Evolutionary conservation across 805 yeast genomes (phyloP), one percentile per base, ranked within the genome.

Genomic region (Candida michaelii): DNA sequence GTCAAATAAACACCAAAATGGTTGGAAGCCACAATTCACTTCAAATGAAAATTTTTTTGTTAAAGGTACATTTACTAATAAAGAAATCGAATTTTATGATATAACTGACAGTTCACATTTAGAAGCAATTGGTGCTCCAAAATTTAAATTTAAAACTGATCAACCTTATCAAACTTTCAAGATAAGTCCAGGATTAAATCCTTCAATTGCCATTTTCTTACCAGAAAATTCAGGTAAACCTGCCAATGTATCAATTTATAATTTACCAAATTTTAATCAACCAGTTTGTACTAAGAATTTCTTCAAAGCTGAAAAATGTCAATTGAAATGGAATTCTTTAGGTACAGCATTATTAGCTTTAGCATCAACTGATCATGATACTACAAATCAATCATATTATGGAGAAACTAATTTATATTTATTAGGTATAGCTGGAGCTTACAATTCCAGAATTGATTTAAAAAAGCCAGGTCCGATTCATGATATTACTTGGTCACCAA

Each of bases 401-500:
- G 99, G 99, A 53, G 98, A 93, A 70, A 88, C 96, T 40, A 89
- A 91, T 47, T 73, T 93, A 53, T 93, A 91, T 61, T 65, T 93
- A 46, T 75, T 95, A 52, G 96, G 96, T 46, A 86, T 93, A 52
- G 89, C 95, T 27, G 96, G 97, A 11, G 80, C 90, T 30, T 90
- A 88, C 56, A 96, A 91, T 58, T 85, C 89, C 42, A 77, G 96
- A 58, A 90, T 93, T 55, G 77, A 82, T 44, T 79, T 93, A 55
- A 89, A 87, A 49, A 83, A 87, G 55, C 96, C 89, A 58, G 98
- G 98, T 24, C 98, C 99, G 34, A 89, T 93, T 53, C 97, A 93
- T 68, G 99, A 93, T 64, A 87, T 91, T 48, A 83, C 93, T 16
- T 93, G 99, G 99, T 85, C 96, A 18, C 97, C 98, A 45, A 81